Percentiles rank a stretch among this genome's conserved stretches.
Evolutionary conservation across 768 basidiomycete genomes (phyloP).

Genomic region (Leucogyrophana mollusca): DNA sequence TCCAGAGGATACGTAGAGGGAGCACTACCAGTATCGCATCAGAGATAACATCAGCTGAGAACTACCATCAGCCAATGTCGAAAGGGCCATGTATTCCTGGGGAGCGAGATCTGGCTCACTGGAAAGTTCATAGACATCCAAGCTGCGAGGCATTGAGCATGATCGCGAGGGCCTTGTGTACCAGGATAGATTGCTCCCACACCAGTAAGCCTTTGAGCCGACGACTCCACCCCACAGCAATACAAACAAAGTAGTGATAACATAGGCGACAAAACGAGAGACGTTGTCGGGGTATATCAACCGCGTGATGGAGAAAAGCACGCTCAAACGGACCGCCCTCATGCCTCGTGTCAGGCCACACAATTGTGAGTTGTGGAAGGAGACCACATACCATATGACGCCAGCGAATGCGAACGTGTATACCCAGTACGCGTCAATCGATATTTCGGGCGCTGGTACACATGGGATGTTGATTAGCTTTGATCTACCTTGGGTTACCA

Average conservation of each 20-base stretch:
- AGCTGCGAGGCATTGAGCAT: not conserved
- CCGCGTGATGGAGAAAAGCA: conserved; percentile 19
- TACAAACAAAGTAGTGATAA: conserved; percentile 8
- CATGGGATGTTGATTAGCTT: too few relatives aligned
- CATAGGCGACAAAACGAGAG: conserved; percentile 10
- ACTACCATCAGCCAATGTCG: not conserved
- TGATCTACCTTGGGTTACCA: too few relatives aligned
- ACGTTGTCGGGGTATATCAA: conserved; percentile 10
- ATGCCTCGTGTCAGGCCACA: not conserved
- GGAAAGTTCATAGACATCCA: conserved; percentile 14
- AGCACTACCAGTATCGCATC: conserved; percentile 14
- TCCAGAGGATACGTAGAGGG: conserved; percentile 20
- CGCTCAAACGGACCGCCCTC: conserved; percentile 22
- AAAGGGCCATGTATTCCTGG: too few relatives aligned
- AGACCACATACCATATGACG: conserved; percentile 11
- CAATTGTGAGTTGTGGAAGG: not conserved
- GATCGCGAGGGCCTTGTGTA: not conserved
- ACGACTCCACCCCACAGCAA: conserved; percentile 5
- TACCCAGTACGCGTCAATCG: conserved; percentile 9
- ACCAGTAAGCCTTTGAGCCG: conserved; percentile 2
- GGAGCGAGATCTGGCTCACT: conserved; percentile 9
- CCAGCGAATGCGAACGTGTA: conserved; percentile 9
- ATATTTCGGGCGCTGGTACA: too few relatives aligned
- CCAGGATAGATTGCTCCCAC: not conserved
- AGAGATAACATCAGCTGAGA: conserved; percentile 15